phyloP scores from a whole-genome alignment of 2,329 filamentous ascomycete genomes.

The Bimuria novae-zelandiae region DNA sequence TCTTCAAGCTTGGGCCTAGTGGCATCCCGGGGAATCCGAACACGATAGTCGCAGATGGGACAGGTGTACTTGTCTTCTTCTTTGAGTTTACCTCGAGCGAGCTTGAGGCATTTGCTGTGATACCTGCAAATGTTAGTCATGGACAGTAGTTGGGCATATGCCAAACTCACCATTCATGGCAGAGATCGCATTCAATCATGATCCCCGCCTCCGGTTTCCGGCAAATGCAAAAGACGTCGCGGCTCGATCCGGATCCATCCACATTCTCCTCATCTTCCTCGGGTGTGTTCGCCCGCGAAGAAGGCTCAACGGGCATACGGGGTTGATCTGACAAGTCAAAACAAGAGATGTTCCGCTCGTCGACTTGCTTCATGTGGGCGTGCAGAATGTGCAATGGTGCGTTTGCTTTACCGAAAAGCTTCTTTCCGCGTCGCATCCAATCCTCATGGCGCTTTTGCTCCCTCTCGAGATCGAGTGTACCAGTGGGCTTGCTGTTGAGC shows the following conservation, averaged over 20 bases:
- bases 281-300: slow-evolving; percentile 79
- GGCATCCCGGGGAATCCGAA: slow-evolving; percentile 95
- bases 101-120: slow-evolving; percentile 97
- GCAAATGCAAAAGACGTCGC: slow-evolving; percentile 97
- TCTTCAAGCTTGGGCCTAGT: slow-evolving; percentile 95
- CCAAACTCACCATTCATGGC: slow-evolving; percentile 86
- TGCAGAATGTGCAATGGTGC: slow-evolving; percentile 95
- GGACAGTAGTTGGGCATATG: not conserved
- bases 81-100: slow-evolving; percentile 95
- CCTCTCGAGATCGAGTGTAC: slow-evolving; percentile 89
- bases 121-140: slow-evolving; percentile 66
- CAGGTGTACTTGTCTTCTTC: slow-evolving; percentile 99
- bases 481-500: slow-evolving; percentile 88
- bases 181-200: slow-evolving; percentile 99
- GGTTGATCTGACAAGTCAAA: slow-evolving; percentile 91
- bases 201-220: slow-evolving; percentile 90
- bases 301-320: slow-evolving; percentile 86
- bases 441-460: slow-evolving; percentile 95
- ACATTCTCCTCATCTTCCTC: slow-evolving; percentile 51
- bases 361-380: slow-evolving; percentile 90
- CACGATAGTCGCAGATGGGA: slow-evolving; percentile 95
- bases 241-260: slow-evolving; percentile 54
- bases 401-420: slow-evolving; percentile 96
- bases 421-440: slow-evolving; percentile 99
- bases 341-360: slow-evolving; percentile 86